Conservation (phyloP, 768 basidiomycete species). For the Suillus lakei region DNA sequence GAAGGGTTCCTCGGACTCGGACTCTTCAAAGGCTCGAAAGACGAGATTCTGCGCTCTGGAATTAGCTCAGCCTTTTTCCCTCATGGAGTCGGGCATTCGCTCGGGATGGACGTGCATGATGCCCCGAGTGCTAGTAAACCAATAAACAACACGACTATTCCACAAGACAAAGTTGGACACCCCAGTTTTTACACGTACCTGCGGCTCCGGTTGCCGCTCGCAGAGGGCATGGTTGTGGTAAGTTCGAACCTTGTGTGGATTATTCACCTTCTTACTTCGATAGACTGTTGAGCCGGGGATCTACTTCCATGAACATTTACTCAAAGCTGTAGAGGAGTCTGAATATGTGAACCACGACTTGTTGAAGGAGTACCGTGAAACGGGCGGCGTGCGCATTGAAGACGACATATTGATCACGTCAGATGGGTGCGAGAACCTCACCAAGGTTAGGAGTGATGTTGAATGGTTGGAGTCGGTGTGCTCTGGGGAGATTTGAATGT, state of each 20-base stretch:
- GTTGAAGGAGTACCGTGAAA: slow-evolving; percentile 71
- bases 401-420: slow-evolving; percentile 85
- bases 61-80: slow-evolving; percentile 90
- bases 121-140: slow-evolving; percentile 85
- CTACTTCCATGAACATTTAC: slow-evolving; percentile 81
- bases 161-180: slow-evolving; percentile 45
- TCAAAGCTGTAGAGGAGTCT: neutral
- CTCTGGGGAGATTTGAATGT: slow-evolving; percentile 55
- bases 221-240: slow-evolving; percentile 85
- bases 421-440: slow-evolving; percentile 81
- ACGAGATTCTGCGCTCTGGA: slow-evolving; percentile 76
- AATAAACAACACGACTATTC: slow-evolving; percentile 55
- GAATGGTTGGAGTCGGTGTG: slow-evolving; percentile 85
- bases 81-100: slow-evolving; percentile 88
- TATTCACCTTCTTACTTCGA: slow-evolving; percentile 10
- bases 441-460: slow-evolving; percentile 81
- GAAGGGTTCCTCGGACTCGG: slow-evolving; percentile 82
- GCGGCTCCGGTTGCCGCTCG: slow-evolving; percentile 74
- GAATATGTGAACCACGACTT: slow-evolving; percentile 53
- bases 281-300: slow-evolving; percentile 92
- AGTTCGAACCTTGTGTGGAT: slow-evolving; percentile 35
- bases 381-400: slow-evolving; percentile 94
- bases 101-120: slow-evolving; percentile 96
- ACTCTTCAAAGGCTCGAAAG: slow-evolving; percentile 78
- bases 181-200: slow-evolving; percentile 80